Evolutionary conservation across 768 basidiomycete species (phyloP).

Genomic region (Pisolithus albus): DNA sequence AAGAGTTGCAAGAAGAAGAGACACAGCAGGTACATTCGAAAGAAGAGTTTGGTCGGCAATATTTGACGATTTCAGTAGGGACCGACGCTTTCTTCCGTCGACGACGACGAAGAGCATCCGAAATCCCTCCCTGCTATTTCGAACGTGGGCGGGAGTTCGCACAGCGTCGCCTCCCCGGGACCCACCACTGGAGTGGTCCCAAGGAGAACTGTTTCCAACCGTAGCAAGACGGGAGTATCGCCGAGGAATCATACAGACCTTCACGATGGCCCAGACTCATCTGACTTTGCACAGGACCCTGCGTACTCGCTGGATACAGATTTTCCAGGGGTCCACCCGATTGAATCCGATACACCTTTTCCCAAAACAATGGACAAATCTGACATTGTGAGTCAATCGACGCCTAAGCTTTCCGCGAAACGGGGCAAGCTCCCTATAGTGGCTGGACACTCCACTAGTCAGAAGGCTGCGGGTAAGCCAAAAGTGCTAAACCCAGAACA

Average conservation of each 20-base stretch:
- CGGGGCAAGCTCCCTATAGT: slow-evolving; percentile 33
- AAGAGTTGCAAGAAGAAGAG: slow-evolving; percentile 35
- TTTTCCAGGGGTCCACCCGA: slow-evolving; percentile 21
- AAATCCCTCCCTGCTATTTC: neutral
- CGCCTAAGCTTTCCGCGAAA: slow-evolving; percentile 30
- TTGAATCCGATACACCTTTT: slow-evolving; percentile 16
- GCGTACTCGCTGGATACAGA: slow-evolving; percentile 9
- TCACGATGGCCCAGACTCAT: slow-evolving; percentile 30
- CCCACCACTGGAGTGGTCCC: neutral
- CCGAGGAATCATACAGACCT: neutral
- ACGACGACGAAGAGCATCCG: slow-evolving; percentile 25
- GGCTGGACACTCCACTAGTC: slow-evolving; percentile 12
- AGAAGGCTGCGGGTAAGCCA: slow-evolving; percentile 18
- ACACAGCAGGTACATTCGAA: slow-evolving; percentile 27
- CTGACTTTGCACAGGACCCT: slow-evolving; percentile 35
- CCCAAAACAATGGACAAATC: slow-evolving; percentile 3
- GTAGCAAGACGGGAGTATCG: neutral
- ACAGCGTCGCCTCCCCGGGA: neutral
- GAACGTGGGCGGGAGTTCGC: neutral
- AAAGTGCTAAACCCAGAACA: slow-evolving; percentile 8
- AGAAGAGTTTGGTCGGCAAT: slow-evolving; percentile 31
- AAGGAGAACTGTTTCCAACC: neutral
- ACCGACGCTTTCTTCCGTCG: slow-evolving; percentile 25
- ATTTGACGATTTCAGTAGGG: slow-evolving; percentile 29
- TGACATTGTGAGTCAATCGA: slow-evolving; percentile 7